A percentile compares a stretch with the other conserved stretches of the same genome.
These are phyloP conservation scores for Periconia digitata DNA, from an alignment of 2,329 filamentous ascomycete species.

Conservation along the genomic window DNA sequence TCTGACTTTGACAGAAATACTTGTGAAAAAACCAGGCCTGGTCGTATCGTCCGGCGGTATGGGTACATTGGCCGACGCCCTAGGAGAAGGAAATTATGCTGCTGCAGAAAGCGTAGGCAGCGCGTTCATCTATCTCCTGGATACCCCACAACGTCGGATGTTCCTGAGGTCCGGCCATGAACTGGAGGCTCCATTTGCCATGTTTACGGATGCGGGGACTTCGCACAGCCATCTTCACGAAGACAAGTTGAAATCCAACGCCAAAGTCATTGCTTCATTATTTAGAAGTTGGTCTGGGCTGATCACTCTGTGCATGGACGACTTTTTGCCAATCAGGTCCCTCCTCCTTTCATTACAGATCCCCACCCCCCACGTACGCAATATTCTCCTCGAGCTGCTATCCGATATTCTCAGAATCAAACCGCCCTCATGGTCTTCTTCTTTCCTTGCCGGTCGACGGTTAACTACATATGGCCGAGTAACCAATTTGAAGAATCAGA, in stretches of 20 bases:
- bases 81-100: slow-evolving; percentile 88
- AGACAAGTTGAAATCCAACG: slow-evolving; percentile 77
- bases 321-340: slow-evolving; percentile 81
- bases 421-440: slow-evolving; percentile 89
- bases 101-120: slow-evolving; percentile 85
- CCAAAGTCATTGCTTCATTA: slow-evolving; percentile 87
- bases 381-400: slow-evolving; percentile 84
- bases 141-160: slow-evolving; percentile 76
- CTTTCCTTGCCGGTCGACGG: slow-evolving; percentile 87
- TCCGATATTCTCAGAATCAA: slow-evolving; percentile 88
- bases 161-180: slow-evolving; percentile 88
- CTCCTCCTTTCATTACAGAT: slow-evolving; percentile 69
- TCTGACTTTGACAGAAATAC: slow-evolving; percentile 87
- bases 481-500: slow-evolving; percentile 71
- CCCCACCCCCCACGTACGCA: slow-evolving; percentile 58
- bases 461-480: slow-evolving; percentile 97
- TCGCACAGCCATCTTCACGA: slow-evolving; percentile 55
- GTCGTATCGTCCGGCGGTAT: slow-evolving; percentile 83
- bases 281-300: slow-evolving; percentile 93
- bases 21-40: slow-evolving; percentile 81
- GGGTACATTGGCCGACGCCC: slow-evolving; percentile 82
- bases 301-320: slow-evolving; percentile 83
- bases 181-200: slow-evolving; percentile 80
- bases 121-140: slow-evolving; percentile 87
- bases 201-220: slow-evolving; percentile 80